Evolutionary conservation across 768 basidiomycete species (phyloP).

Genomic region (Leccinellum albellum): DNA sequence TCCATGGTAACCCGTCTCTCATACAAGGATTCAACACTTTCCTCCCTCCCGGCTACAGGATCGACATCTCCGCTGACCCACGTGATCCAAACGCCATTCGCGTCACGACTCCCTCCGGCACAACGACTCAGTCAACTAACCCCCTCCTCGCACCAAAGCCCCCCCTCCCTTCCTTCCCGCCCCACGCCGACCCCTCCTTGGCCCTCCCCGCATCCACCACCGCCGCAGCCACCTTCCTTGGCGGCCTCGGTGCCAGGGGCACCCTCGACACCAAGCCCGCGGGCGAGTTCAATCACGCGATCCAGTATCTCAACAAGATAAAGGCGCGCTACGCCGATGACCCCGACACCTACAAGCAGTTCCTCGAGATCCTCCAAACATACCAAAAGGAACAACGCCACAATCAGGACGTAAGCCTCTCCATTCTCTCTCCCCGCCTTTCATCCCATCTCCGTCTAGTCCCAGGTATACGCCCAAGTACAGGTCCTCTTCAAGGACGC

Average conservation of each 20-base stretch:
- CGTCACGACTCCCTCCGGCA: slow-evolving; percentile 77
- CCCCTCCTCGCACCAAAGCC: slow-evolving; percentile 27
- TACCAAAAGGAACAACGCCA: slow-evolving; percentile 83
- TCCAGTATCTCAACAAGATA: slow-evolving; percentile 98
- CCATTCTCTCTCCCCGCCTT: background rate
- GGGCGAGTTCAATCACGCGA: slow-evolving; percentile 88
- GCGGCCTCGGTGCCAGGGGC: slow-evolving; percentile 50
- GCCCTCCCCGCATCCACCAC: slow-evolving; percentile 47
- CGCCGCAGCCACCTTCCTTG: slow-evolving; percentile 64
- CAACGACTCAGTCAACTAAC: slow-evolving; percentile 61
- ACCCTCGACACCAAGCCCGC: slow-evolving; percentile 49
- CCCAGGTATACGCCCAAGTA: slow-evolving; percentile 78
- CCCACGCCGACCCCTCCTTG: slow-evolving; percentile 57
- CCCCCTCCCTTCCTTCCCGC: slow-evolving; percentile 24
- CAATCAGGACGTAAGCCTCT: slow-evolving; percentile 58
- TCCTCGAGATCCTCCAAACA: slow-evolving; percentile 82
- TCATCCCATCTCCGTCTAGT: slow-evolving; percentile 33
- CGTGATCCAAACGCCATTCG: slow-evolving; percentile 69
- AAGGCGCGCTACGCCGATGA: slow-evolving; percentile 87
- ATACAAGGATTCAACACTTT: slow-evolving; percentile 99
- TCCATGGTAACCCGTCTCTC: slow-evolving; percentile 83
- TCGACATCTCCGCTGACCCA: slow-evolving; percentile 76
- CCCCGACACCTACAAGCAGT: slow-evolving; percentile 89
- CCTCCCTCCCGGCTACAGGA: slow-evolving; percentile 89
- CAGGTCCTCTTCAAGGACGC: slow-evolving; percentile 78